Base-by-base conservation (phyloP, 2,329 filamentous ascomycete species). In the Xylariaceae sp. region DNA sequence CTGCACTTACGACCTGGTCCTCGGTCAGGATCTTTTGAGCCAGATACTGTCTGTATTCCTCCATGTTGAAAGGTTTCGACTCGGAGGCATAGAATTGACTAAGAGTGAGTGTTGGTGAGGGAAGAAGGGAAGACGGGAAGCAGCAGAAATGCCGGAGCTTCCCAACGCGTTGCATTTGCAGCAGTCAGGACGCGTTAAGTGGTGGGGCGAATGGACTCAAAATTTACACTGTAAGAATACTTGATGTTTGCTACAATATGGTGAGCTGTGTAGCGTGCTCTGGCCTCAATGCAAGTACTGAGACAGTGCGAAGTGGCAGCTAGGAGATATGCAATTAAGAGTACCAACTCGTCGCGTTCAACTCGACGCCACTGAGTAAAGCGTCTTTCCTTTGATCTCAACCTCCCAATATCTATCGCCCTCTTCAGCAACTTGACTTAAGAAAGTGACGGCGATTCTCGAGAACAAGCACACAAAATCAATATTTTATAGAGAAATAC, bases 21-120 rank as follows among this genome's bases (percentile, higher is more conserved):
- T 95, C 89, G 54, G 84, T 86, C 59, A 96, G 77, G 53, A 96
- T 80, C 65, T 86, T 83, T 62, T 85, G 83, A 4, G 88, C 87
- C 6, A 96, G 80, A 64, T 84, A 92, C 53, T 84, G 85, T 61
- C 77, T 84, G 67, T 89, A 85, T 59, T 86, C 81, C 2, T 79
- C 76, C 80, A 84, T 83, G 1, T 51, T 63, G 49, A 21, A 44
- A 19, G 16, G 15, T 8, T 2, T 16, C 2, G 15, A 41, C 15
- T 32, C 5, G 21, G 19, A 7, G 5, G 1, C 2, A 29, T 12
- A 29, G 18, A 22, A 30, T 32, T 37, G 15, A n/a, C 5, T 8
- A 7, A 21, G n/a, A 34, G 13, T 48, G 13, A 2, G 12, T 22
- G 16, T 41, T 47, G 10, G 32, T 34, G 34, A 55, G 26, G 32